Evolutionary conservation across 2,329 filamentous ascomycete genomes (phyloP).

Genomic region (Arthrinium puccinioides): DNA sequence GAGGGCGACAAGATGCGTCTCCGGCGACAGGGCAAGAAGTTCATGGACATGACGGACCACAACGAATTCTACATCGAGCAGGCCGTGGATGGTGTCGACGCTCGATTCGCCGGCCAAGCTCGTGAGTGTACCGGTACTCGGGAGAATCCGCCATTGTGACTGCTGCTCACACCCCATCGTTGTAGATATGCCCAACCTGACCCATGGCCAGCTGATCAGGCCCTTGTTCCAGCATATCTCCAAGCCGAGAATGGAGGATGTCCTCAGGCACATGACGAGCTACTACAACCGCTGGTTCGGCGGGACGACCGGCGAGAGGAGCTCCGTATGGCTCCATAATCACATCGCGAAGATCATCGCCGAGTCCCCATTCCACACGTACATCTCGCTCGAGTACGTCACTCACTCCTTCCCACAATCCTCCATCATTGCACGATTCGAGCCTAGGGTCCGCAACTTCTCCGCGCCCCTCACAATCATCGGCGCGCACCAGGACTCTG

Average conservation of each 20-base stretch:
- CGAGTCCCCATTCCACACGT: conserved; percentile 25
- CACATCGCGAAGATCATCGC: conserved; percentile 26
- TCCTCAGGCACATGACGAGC: conserved; percentile 54
- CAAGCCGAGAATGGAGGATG: conserved; percentile 56
- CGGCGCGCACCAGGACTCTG: conserved; percentile 67
- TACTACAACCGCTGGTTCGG: conserved; percentile 55
- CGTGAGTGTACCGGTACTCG: conserved; percentile 12
- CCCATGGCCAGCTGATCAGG: conserved; percentile 46
- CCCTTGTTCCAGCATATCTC: conserved; percentile 51
- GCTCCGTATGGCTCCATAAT: conserved; percentile 27
- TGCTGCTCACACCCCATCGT: neutral
- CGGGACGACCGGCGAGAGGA: conserved; percentile 22
- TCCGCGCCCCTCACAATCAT: conserved; percentile 40
- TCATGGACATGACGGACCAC: conserved; percentile 66
- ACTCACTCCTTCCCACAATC: conserved; percentile 62
- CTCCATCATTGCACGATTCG: conserved; percentile 64
- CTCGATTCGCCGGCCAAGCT: conserved; percentile 18
- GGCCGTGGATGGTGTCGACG: conserved; percentile 2
- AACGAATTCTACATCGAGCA: conserved; percentile 36
- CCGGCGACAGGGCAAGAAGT: conserved; percentile 57
- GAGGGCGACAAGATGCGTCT: conserved; percentile 66
- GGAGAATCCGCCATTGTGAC: too few species aligned
- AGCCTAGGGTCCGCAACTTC: conserved; percentile 28
- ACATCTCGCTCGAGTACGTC: conserved; percentile 43
- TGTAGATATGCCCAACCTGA: conserved; percentile 25